phyloP scores from a whole-genome alignment of 1,139 yeast species.

The Kodamaea anthophila region DNA sequence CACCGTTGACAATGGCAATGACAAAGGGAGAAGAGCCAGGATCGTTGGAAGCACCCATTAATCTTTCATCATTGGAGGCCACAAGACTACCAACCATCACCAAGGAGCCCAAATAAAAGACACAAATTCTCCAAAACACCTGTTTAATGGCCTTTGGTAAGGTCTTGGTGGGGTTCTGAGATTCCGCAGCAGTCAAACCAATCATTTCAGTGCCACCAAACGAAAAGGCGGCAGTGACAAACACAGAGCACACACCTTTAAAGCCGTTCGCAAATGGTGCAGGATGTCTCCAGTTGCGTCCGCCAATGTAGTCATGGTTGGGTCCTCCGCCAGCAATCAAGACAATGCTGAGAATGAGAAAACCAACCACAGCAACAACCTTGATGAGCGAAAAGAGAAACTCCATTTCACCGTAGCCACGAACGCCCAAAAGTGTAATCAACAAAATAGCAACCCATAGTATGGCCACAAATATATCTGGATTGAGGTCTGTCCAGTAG shows the following conservation, averaged over 20 bases:
- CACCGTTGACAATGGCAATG: conserved; percentile 50
- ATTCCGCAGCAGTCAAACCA: conserved; percentile 45
- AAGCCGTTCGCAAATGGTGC: conserved; percentile 40
- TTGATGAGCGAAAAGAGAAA: conserved; percentile 33
- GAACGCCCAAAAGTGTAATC: conserved; percentile 36
- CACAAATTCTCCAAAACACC: conserved; percentile 64
- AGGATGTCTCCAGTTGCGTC: conserved; percentile 34
- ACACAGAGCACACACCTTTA: conserved; percentile 43
- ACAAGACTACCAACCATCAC: conserved; percentile 42
- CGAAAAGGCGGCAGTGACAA: conserved; percentile 25
- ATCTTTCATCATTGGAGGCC: conserved; percentile 30
- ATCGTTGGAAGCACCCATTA: conserved; percentile 33
- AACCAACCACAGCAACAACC: conserved; percentile 35
- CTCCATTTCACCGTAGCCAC: conserved; percentile 43
- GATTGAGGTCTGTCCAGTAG: conserved; percentile 33
- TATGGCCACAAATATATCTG: conserved; percentile 35
- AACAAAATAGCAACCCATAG: conserved; percentile 31
- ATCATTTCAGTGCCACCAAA: conserved; percentile 37
- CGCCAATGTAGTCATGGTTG: conserved; percentile 17
- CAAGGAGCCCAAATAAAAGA: conserved; percentile 50
- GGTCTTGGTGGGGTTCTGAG: conserved; percentile 39
- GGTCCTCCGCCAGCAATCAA: conserved; percentile 38
- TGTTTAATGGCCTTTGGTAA: conserved; percentile 72
- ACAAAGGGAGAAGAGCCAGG: conserved; percentile 59
- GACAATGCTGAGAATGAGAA: conserved; percentile 36